Conservation (phyloP, 495 filamentous ascomycete genomes). For the Endocarpon pusillum region DNA sequence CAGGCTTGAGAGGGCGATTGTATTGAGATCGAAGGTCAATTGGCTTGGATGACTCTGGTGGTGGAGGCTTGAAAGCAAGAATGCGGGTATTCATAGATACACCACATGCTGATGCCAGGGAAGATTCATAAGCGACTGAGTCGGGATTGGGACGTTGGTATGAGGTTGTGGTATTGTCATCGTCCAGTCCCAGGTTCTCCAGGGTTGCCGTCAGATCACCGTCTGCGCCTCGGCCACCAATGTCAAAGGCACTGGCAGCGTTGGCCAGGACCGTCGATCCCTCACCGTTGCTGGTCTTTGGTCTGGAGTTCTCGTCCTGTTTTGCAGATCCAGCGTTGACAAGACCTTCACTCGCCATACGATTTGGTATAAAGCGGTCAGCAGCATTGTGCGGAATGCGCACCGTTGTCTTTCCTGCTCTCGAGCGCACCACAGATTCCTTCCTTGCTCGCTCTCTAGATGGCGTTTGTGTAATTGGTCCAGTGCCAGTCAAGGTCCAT, state of each 20-base stretch:
- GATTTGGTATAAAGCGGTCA: conserved; percentile 96
- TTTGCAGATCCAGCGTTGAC: conserved; percentile 66
- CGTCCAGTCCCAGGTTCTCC: conserved; percentile 57
- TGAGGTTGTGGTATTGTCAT: conserved; percentile 30
- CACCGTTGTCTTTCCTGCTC: conserved; percentile 63
- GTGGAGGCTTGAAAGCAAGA: conserved; percentile 93
- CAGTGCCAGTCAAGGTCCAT: conserved; percentile 75
- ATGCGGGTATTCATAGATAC: conserved; percentile 88
- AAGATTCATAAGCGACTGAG: conserved; percentile 79
- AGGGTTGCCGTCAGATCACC: conserved; percentile 66
- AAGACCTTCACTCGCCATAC: conserved; percentile 74
- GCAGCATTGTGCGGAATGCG: conserved; percentile 56
- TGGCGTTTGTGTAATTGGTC: conserved; percentile 52
- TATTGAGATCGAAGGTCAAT: conserved; percentile 96
- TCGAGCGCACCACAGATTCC: conserved; percentile 39
- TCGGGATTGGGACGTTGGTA: conserved; percentile 73
- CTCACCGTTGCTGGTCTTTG: conserved; percentile 50
- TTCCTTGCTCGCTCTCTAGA: conserved; percentile 48
- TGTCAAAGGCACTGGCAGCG: conserved; percentile 46
- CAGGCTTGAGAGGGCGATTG: conserved; percentile 81
- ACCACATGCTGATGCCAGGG: conserved; percentile 79
- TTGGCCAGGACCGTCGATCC: conserved; percentile 56
- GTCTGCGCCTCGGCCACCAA: conserved; percentile 43
- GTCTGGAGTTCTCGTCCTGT: conserved; percentile 50
- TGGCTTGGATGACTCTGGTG: conserved; percentile 91